Evolutionary conservation across 345 rosid species (phyloP), one percentile per base, ranked within the genome.

Genomic region (Brassica cretica): DNA sequence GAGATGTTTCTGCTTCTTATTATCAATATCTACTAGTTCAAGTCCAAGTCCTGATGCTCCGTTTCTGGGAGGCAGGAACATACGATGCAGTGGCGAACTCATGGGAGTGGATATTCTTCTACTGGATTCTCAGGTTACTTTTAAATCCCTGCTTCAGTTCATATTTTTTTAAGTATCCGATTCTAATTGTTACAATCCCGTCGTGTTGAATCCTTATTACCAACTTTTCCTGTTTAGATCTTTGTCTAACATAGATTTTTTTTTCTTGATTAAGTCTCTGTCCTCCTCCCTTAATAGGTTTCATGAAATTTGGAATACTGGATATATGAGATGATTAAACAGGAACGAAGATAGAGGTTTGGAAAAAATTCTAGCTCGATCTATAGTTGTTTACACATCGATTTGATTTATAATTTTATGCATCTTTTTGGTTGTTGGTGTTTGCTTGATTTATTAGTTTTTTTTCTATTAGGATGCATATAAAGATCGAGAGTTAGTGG

Each of bases 401-500:
- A 41, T 41, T 41, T 41, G 4, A 41, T 41, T 41, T 41, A 41
- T 41, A 10, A 41, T 41, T 41, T 41, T 41, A 9, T 41, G 49
- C 49, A 41, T 41, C 12, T 41, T 41, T 10, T 41, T 41, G 49
- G 49, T 41, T 41, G 14, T 41, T 41, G 49, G 49, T 41, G 49
- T 2, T 41, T 41, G 49, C 49, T 41, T 41, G 49, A 41, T 41
- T 41, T 41, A 41, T 41, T 41, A 0, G 49, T 41, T 41, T 41
- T 41, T 30, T 10, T 41, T 18, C 11, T n/a, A 3, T 33, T 11
- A 19, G 62, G 29, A 32, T 83, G 70, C 72, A 95, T 97, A 96
- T 85, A 96, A 96, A 89, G 98, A 96, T 74, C 86, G 99, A 21
- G 99, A 93, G 83, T 78, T 96, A 56, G 92, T 89, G 12, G 98